Evolutionary conservation across 1,139 yeast species (phyloP).

Genomic region (Debaryomyces subglobosus): DNA sequence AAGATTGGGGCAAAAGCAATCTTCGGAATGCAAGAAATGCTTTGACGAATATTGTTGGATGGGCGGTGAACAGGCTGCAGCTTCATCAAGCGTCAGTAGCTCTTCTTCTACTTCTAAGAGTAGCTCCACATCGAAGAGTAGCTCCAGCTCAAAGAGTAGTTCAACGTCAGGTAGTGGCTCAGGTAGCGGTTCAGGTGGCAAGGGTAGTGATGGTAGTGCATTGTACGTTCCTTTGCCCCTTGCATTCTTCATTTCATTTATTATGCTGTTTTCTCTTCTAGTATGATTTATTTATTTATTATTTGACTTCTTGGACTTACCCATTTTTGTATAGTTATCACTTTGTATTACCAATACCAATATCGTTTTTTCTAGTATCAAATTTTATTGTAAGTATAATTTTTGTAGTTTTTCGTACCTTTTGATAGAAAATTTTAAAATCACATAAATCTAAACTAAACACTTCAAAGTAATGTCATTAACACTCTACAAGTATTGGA

Average conservation of each 20-base stretch:
- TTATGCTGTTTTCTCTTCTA: neutral
- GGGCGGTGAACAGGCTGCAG: conserved; percentile 28
- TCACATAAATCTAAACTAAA: no score
- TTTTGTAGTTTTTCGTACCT: no score
- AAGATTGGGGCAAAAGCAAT: conserved; percentile 38
- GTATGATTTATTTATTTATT: neutral
- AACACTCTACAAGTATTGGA: no score
- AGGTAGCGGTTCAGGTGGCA: conserved; percentile 1
- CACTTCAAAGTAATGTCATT: no score
- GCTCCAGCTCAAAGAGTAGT: neutral
- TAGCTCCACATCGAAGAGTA: conserved; percentile 1
- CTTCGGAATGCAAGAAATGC: conserved; percentile 44
- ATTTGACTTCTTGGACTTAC: neutral
- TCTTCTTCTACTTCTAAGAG: conserved; percentile 3
- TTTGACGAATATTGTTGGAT: conserved; percentile 46
- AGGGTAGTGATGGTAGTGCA: neutral
- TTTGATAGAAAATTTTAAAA: no score
- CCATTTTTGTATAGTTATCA: neutral
- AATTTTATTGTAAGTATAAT: no score
- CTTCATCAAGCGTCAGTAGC: conserved; percentile 14
- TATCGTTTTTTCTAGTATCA: no score
- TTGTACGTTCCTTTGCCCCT: neutral
- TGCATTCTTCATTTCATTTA: neutral
- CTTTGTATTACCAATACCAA: neutral
- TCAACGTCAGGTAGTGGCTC: conserved; percentile 2